Base-by-base conservation (phyloP, 2,329 filamentous ascomycete genomes). In the Pseudopithomyces maydicus region DNA sequence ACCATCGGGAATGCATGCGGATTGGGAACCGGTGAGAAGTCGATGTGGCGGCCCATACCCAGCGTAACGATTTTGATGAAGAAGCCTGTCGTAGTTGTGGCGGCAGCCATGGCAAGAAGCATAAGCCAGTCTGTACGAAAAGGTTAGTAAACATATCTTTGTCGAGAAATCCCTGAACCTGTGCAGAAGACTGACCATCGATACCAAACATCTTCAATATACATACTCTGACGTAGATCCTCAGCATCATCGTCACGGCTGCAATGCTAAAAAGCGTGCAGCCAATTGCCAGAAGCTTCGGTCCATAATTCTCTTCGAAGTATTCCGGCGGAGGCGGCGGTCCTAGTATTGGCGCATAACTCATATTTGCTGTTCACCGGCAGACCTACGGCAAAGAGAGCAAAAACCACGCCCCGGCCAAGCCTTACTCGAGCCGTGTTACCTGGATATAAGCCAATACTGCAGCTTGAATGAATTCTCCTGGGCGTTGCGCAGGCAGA, bases 1-100 rank as follows among this genome's bases (percentile, higher is more conserved):
- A 56, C 8, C 17, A 42, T 2, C 54, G 61, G 35, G 26, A 67
- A 63, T 35, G 61, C 63, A 80, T 75, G 66, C 3, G 41, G 41
- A 1, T 41, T 17, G 14, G 38, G 38, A 15, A 48, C 19, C 11
- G 32, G 32, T 1, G 45, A 38, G 4, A 17, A 11, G 32, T 48
- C 45, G 32, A 69, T 68, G 55, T 83, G 82, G 42, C 67, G 73
- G 6, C 83, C 83, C 7, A 84, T 65, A 2, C 81, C 82, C 54
- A 80, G 67, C 2, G 74, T 61, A 1, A 58, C 53, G 36, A 63
- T 20, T 33, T 58, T 58, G 8, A 69, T 41, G 46, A 69, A 69
- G 4, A 68, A 22, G 23, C 49, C 58, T 14, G 65, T 32, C n/a
- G 60, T 65, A 5, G 59, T 56, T 51, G 44, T 56, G 26, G 59